Conservation (phyloP, 2,329 filamentous ascomycete genomes). For the Colletotrichum tamarilloi region DNA sequence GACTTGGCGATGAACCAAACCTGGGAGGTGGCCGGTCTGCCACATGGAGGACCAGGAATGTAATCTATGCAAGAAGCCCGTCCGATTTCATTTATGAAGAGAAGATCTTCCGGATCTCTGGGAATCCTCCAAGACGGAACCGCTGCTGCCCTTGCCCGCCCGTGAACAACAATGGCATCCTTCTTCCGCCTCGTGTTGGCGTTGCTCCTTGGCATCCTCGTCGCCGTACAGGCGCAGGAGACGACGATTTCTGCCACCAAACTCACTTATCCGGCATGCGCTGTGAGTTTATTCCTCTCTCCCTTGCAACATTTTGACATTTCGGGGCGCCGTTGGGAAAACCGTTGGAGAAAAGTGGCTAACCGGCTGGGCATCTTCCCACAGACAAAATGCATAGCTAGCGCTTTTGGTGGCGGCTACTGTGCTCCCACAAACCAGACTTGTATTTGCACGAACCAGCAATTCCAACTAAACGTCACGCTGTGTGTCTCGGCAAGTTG, state of each 20-base stretch:
- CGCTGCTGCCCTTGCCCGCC: neutral
- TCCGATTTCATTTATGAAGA: conserved; percentile 21
- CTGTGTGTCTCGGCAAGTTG: conserved; percentile 38
- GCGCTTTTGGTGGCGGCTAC: conserved; percentile 22
- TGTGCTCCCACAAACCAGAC: conserved; percentile 38
- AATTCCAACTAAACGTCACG: conserved; percentile 36
- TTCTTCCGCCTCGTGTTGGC: conserved; percentile 12
- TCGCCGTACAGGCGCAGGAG: conserved; percentile 15
- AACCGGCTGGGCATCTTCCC: neutral
- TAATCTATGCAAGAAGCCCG: neutral
- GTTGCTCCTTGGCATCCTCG: conserved; percentile 17
- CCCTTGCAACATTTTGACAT: neutral
- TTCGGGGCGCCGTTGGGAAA: neutral
- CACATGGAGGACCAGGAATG: conserved; percentile 19
- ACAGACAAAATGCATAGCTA: conserved; percentile 31
- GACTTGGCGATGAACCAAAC: neutral
- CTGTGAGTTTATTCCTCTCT: conserved; percentile 18
- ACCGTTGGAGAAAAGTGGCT: neutral
- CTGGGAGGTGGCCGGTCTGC: conserved; percentile 6
- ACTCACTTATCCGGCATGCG: conserved; percentile 33
- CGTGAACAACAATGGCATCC: conserved; percentile 18
- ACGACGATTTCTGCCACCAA: neutral
- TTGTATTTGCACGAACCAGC: conserved; percentile 39
- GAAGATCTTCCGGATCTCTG: conserved; percentile 20
- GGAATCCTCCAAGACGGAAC: neutral